These are phyloP conservation scores for Trichosporon sp. DNA, from an alignment of 1,284 basidiomycete genomes.

Conservation along the genomic window DNA sequence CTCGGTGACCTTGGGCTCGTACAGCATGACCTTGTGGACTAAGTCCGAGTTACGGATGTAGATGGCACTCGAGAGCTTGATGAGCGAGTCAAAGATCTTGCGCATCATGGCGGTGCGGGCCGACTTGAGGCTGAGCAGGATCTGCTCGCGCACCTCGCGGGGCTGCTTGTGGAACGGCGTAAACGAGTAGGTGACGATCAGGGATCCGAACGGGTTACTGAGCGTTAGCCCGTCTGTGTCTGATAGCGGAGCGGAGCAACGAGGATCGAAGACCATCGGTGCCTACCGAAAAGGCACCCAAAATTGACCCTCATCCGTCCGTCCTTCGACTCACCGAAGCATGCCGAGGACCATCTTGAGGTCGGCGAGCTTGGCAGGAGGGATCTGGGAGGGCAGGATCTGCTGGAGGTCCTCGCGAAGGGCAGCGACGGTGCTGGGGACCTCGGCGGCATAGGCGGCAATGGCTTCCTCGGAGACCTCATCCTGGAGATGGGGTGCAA, in stretches of 20 bases:
- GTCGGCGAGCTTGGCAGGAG: slow-evolving; percentile 16
- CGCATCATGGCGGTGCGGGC: slow-evolving; percentile 6
- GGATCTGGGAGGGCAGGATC: slow-evolving; percentile 7
- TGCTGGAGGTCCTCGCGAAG: slow-evolving; percentile 6
- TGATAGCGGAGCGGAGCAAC: too few relatives aligned
- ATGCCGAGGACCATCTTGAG: slow-evolving; percentile 23
- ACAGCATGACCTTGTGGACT: slow-evolving; percentile 11
- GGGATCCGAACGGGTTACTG: slow-evolving; percentile 7
- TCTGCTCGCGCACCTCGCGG: slow-evolving; percentile 9
- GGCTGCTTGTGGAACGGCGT: slow-evolving; percentile 17
- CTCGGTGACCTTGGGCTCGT: not conserved
- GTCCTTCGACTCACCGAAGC: slow-evolving; percentile 22
- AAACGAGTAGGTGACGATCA: slow-evolving; percentile 6
- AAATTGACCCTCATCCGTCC: too few relatives aligned
- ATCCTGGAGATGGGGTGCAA: slow-evolving; percentile 5
- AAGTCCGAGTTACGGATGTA: slow-evolving; percentile 13
- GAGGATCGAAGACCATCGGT: not conserved
- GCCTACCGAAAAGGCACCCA: not conserved
- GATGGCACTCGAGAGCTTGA: slow-evolving; percentile 8
- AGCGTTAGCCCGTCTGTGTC: too few relatives aligned
- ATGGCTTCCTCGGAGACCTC: slow-evolving; percentile 8
- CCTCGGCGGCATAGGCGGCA: slow-evolving; percentile 11
- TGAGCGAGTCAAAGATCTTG: slow-evolving; percentile 16
- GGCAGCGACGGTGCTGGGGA: slow-evolving; percentile 5
- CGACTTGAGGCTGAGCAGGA: slow-evolving; percentile 12